A percentile compares a stretch with the other conserved stretches of the same genome.
phyloP scores from a whole-genome alignment of 2,329 filamentous ascomycete species.

The Fusarium drepaniforme region DNA sequence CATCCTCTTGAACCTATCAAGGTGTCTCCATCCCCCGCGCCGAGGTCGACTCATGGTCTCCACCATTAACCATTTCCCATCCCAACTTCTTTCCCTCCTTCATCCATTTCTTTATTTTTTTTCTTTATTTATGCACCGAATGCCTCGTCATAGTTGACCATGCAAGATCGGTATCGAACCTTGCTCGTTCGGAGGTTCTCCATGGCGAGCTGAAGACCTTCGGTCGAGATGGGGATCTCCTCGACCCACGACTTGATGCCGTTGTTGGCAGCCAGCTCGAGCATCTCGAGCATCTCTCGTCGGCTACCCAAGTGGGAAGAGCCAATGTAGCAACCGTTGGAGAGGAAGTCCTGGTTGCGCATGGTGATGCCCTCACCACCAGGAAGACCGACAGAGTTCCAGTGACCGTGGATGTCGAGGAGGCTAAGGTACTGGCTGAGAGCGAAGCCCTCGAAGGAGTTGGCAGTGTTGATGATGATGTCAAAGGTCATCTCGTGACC shows the following conservation, averaged over 20 bases:
- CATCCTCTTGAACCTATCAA: conserved; percentile 34
- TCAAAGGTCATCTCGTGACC: conserved; percentile 75
- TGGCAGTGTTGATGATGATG: conserved; percentile 82
- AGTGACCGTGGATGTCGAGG: conserved; percentile 84
- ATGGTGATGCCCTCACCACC: conserved; percentile 80
- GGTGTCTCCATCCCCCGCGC: conserved; percentile 30
- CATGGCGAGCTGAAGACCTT: conserved; percentile 78
- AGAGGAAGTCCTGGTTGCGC: conserved; percentile 79
- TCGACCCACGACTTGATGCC: conserved; percentile 78
- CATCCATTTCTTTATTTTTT: not conserved
- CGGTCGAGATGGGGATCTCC: conserved; percentile 78
- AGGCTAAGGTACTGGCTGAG: conserved; percentile 79
- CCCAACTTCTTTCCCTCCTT: conserved; percentile 5
- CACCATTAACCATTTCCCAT: conserved; percentile 23
- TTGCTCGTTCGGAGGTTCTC: conserved; percentile 77
- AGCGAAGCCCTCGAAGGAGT: conserved; percentile 76
- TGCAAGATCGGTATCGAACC: conserved; percentile 81
- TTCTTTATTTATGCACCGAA: conserved; percentile 64
- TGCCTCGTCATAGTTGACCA: conserved; percentile 77
- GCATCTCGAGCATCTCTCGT: conserved; percentile 78
- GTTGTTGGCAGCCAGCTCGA: conserved; percentile 78
- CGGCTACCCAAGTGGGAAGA: conserved; percentile 78
- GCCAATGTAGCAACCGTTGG: conserved; percentile 80
- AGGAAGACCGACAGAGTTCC: conserved; percentile 84
- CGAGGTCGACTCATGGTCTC: conserved; percentile 13